Conservation (phyloP, 352 stramenopile genomes). For the Phytophthora sp. region DNA sequence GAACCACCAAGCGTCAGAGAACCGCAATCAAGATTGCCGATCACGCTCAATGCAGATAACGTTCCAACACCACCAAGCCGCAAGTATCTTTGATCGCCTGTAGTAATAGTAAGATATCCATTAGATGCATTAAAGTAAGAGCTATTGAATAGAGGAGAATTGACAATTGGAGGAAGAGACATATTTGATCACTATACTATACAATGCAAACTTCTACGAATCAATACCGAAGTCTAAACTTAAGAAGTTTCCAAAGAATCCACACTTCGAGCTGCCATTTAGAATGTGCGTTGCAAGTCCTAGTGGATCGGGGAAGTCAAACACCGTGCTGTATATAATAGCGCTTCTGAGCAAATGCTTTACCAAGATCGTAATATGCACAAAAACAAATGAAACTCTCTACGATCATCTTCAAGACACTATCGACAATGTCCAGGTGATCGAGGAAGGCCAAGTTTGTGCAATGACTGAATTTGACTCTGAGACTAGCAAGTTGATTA, state of each 20-base stretch:
- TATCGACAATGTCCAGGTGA: constrained; percentile 10
- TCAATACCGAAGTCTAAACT: constrained; percentile 14
- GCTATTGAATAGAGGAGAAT: neutral
- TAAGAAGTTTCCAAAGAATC: constrained; percentile 17
- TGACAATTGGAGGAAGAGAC: constrained; percentile 18
- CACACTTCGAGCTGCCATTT: constrained; percentile 18
- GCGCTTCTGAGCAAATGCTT: constrained; percentile 20
- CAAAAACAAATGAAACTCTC: constrained; percentile 14
- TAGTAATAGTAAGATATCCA: neutral
- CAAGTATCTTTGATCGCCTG: neutral
- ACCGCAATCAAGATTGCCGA: neutral
- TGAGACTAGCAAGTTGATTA: constrained; percentile 18
- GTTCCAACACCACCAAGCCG: neutral
- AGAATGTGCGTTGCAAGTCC: neutral
- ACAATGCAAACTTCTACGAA: constrained; percentile 23
- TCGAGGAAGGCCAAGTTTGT: constrained; percentile 6
- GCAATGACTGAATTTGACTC: constrained; percentile 14
- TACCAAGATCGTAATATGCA: constrained; percentile 16
- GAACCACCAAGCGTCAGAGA: neutral
- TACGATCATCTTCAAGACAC: constrained; percentile 25
- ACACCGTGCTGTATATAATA: constrained; percentile 14
- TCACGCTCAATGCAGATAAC: neutral
- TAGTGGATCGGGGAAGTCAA: constrained; percentile 12
- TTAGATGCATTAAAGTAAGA: neutral
- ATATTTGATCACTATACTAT: constrained; percentile 17